These are phyloP conservation scores for Pseudoturritis turrita DNA, from an alignment of 345 rosid genomes.

Conservation along the genomic window DNA sequence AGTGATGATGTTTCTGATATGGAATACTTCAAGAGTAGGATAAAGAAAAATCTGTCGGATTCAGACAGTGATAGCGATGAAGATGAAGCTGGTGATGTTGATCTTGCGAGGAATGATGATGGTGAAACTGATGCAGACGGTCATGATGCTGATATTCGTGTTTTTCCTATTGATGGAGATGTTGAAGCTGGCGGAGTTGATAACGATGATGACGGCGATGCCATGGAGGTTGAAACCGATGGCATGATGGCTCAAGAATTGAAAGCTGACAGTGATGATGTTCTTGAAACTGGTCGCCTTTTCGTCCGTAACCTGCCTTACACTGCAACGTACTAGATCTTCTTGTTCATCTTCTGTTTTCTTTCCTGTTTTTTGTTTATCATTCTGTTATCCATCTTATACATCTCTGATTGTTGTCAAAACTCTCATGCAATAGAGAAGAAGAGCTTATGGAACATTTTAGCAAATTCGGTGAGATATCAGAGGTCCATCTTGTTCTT, in stretches of 20 bases:
- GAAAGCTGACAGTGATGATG: slow-evolving; percentile 43
- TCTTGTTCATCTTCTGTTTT: background rate
- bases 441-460: slow-evolving; percentile 86
- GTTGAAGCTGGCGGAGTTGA: slow-evolving; percentile 10
- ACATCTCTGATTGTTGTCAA: slow-evolving; percentile 1
- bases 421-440: slow-evolving; percentile 46
- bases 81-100: slow-evolving; percentile 14
- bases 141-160: slow-evolving; percentile 15
- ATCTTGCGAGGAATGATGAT: slow-evolving; percentile 19
- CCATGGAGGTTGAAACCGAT: slow-evolving; percentile 24
- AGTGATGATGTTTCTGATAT: slow-evolving; percentile 62
- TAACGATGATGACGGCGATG: slow-evolving; percentile 6
- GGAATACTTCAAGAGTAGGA: slow-evolving; percentile 90
- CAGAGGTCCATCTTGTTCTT: slow-evolving; percentile 78
- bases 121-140: slow-evolving; percentile 17
- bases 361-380: background rate
- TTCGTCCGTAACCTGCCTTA: slow-evolving; percentile 86
- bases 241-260: slow-evolving; percentile 33
- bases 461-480: slow-evolving; percentile 52
- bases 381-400: background rate
- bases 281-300: slow-evolving; percentile 57
- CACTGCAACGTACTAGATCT: slow-evolving; percentile 50
- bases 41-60: slow-evolving; percentile 69
- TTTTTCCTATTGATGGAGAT: slow-evolving; percentile 15
- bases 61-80: slow-evolving; percentile 47